Conservation (phyloP, 805 yeast genomes). For the Torulaspora indica region DNA sequence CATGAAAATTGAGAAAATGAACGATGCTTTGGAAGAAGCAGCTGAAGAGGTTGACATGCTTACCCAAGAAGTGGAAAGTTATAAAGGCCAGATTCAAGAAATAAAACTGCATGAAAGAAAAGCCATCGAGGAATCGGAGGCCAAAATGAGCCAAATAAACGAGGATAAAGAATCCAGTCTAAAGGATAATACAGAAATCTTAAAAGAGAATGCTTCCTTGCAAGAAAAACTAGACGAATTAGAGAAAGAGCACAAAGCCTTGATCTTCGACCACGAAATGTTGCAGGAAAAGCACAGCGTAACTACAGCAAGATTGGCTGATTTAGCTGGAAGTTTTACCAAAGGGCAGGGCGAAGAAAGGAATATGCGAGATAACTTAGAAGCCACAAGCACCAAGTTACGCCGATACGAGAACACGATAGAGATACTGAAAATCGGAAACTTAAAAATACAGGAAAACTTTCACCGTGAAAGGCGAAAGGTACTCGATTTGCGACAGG, state of each 20-base stretch:
- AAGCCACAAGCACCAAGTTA: conserved; percentile 10
- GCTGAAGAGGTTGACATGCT: conserved; percentile 9
- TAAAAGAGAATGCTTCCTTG: conserved; percentile 1
- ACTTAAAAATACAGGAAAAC: conserved; percentile 18
- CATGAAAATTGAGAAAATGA: conserved; percentile 4
- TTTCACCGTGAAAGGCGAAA: conserved; percentile 28
- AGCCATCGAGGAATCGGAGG: conserved; percentile 3
- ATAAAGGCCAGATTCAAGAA: conserved; percentile 7
- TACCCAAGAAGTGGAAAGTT: conserved; percentile 9
- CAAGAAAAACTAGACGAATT: conserved; percentile 3
- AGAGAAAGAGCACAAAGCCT: conserved; percentile 7
- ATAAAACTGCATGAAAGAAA: conserved; percentile 7
- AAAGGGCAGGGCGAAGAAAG: conserved; percentile 12
- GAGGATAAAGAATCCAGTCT: conserved; percentile 5
- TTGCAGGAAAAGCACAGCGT: conserved; percentile 15
- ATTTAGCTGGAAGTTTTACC: conserved; percentile 10
- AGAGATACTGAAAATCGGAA: conserved; percentile 17
- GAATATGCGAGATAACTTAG: conserved; percentile 8
- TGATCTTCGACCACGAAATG: conserved; percentile 13
- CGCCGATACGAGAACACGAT: conserved; percentile 13
- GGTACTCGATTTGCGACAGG: conserved; percentile 25
- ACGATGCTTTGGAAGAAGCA: conserved; percentile 11
- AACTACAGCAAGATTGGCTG: conserved; percentile 10
- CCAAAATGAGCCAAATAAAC: not conserved
- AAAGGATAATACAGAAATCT: not conserved